These are phyloP conservation scores for Colletotrichum sp. DNA, from an alignment of 2,329 filamentous ascomycete genomes.

Conservation along the genomic window DNA sequence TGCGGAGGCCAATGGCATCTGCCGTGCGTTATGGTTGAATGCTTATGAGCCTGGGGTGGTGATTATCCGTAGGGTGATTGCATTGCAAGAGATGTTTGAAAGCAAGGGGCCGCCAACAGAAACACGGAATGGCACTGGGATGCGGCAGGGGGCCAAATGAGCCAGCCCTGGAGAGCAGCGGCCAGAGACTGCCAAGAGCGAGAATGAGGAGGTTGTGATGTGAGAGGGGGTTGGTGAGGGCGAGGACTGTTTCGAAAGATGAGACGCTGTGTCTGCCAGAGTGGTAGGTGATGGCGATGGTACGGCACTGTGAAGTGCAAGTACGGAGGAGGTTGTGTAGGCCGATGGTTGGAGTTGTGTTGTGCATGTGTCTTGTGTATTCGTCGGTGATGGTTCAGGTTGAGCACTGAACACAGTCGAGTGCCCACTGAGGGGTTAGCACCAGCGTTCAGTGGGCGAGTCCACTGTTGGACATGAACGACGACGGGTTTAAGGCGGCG, in stretches of 20 bases:
- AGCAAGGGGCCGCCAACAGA: conserved; percentile 5
- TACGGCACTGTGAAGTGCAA: neutral
- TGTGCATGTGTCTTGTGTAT: neutral
- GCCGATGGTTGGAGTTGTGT: neutral
- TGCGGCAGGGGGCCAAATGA: conserved; percentile 3
- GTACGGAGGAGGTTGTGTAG: neutral
- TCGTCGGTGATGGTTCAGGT: neutral
- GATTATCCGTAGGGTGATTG: neutral
- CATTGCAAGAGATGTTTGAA: neutral
- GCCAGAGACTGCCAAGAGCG: conserved; percentile 1
- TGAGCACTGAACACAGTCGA: neutral
- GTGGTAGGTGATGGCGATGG: neutral
- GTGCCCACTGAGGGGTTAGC: neutral
- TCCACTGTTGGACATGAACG: neutral
- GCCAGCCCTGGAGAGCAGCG: neutral
- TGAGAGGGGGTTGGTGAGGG: neutral
- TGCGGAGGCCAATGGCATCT: neutral
- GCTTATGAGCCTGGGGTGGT: neutral
- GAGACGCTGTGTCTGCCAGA: neutral
- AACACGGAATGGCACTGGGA: conserved; percentile 2
- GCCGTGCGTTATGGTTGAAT: neutral
- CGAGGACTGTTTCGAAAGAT: conserved; percentile 11
- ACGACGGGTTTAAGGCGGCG: neutral
- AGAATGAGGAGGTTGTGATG: neutral
- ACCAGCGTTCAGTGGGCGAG: neutral